phyloP scores from a whole-genome alignment of 805 yeast species.

The Suhomyces xylopsoci region DNA sequence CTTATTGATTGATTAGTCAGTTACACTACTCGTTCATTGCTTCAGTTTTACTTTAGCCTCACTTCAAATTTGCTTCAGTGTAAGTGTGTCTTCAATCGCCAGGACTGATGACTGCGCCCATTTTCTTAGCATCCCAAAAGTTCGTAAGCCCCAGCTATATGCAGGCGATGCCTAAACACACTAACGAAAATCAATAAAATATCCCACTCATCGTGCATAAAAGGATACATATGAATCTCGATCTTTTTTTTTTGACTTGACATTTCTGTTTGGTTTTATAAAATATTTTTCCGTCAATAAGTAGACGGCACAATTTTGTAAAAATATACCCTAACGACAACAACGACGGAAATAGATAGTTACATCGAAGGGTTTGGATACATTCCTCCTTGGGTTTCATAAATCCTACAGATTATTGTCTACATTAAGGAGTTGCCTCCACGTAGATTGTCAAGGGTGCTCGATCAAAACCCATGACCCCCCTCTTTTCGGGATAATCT shows the following conservation, averaged over 20 bases:
- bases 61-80: background rate
- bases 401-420: background rate
- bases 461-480: background rate
- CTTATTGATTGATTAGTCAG: too few species aligned
- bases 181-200: background rate
- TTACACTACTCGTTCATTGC: too few species aligned
- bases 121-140: background rate
- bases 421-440: background rate
- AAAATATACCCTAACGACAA: background rate
- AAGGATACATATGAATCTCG: conserved; percentile 5
- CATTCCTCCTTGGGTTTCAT: background rate
- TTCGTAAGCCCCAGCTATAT: background rate
- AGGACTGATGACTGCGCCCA: background rate
- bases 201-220: background rate
- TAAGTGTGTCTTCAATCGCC: background rate
- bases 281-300: background rate
- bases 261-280: background rate
- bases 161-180: background rate
- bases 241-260: conserved; percentile 5
- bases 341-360: background rate
- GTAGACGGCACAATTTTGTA: background rate
- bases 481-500: background rate
- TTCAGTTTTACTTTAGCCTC: too few species aligned
- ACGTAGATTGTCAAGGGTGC: background rate
- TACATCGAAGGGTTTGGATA: background rate